Percentiles rank a stretch among this genome's conserved stretches.
These are phyloP conservation scores for Pinus albicaulis DNA, from an alignment of 75 land plant genomes.

Conservation along the genomic window DNA sequence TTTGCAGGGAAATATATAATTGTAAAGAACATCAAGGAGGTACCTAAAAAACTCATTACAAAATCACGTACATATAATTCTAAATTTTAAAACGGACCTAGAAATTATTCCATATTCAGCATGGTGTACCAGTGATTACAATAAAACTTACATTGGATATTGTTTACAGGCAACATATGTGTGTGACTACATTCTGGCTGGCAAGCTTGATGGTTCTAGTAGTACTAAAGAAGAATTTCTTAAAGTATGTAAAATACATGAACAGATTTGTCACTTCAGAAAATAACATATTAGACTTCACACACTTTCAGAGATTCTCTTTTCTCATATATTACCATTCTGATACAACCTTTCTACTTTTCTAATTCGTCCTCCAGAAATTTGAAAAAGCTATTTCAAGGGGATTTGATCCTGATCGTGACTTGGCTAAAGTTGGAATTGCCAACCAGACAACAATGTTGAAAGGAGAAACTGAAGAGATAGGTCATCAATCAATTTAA, in stretches of 20 bases:
- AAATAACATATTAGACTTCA: neutral
- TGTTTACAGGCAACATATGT: slow-evolving; percentile 78
- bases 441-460: slow-evolving; percentile 99
- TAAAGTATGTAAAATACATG: slow-evolving; percentile 35
- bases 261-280: slow-evolving; percentile 2
- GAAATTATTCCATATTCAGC: neutral
- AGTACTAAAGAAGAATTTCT: slow-evolving; percentile 82
- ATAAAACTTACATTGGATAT: neutral
- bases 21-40: slow-evolving; percentile 89
- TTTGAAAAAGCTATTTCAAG: slow-evolving; percentile 77
- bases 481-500: slow-evolving; percentile 46
- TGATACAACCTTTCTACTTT: neutral
- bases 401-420: slow-evolving; percentile 85
- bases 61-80: neutral
- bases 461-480: slow-evolving; percentile 96
- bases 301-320: neutral
- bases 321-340: slow-evolving; percentile 1
- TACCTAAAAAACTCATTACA: slow-evolving; percentile 9
- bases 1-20: slow-evolving; percentile 85
- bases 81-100: neutral
- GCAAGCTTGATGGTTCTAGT: slow-evolving; percentile 93
- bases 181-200: slow-evolving; percentile 88
- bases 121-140: neutral
- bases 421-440: slow-evolving; percentile 79
- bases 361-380: slow-evolving; percentile 45